Evolutionary conservation across 2,329 filamentous ascomycete genomes (phyloP), one percentile per base, ranked within the genome.

Genomic region (Colletotrichum graminicola): DNA sequence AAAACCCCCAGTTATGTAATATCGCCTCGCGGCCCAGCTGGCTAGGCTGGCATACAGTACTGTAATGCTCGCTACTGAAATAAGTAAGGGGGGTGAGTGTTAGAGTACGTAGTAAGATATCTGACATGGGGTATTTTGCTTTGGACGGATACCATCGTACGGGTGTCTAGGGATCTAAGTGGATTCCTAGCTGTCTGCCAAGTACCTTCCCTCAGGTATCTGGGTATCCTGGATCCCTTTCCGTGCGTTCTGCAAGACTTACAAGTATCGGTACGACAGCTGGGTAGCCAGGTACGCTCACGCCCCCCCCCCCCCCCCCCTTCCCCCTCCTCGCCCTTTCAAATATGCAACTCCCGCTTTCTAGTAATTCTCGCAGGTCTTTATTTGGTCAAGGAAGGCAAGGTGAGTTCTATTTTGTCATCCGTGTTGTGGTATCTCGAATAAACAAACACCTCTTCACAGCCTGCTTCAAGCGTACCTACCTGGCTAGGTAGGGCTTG

Each of bases 181-280:
- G 41, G 41, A 2, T 8, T 18, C 1, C 18, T 5, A 43, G 41
- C 16, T 21, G 18, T 43, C 41, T 43, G 5, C 5, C 14, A 43
- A 43, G 41, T 43, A 43, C 41, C 41, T 43, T 43, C 5, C 6
- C 16, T 6, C 14, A 45, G 16, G 23, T 51, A 29, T 43, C 7
- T 26, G 23, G 7, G 23, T 54, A 61, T n/a, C 26, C 39, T 5
- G 2, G 11, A n/a, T 14, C 11, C 21, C 54, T 39, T 26, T 5
- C 7, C 14, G 8, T 34, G 45, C 21, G 36, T 21, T n/a, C 23
- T 39, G 29, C 32, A 49, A 18, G 21, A 34, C n/a, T 23, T 45
- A 23, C 7, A 60, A 47, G 63, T 66, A 66, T 23, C 23, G 23
- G 49, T 65, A 65, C 51, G 7, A n/a, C 26, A 29, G 2, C 34